Base-by-base conservation (phyloP, 1,284 basidiomycete genomes). In the Fomitopsis palustris region DNA sequence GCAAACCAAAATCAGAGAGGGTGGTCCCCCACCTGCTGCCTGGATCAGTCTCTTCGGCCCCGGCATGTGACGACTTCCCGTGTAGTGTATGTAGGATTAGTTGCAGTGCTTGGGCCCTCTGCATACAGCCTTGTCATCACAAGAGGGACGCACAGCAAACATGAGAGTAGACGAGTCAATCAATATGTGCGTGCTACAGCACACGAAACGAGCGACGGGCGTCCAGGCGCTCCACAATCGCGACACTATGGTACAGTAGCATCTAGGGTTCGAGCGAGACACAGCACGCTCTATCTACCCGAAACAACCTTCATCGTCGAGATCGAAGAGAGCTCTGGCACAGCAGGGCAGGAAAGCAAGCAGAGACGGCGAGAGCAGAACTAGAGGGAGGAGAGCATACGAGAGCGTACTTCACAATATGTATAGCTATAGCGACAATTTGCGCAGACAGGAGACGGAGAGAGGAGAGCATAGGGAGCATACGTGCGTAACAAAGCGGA, bases 1-100 rank as follows among this genome's bases (percentile, higher is more conserved):
- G 4, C 87, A 90, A 66, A 87, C 83, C 4, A 85, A 83, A 63
- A 68, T 75, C 53, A 79, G 80, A 56, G 86, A 89, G 71, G 85
- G 81, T 23, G 80, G 78, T 2, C 82, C 86, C 31, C 78, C 82
- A 16, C 81, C 86, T n/a, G 76, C 80, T 1, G 85, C 86, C 7
- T 80, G 86, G 39, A 77, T 90, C 55, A 88, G 87, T 66, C 72
- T 90, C 61, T 90, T 90, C 65, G 88, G 88, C 33, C 78, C 78
- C n/a, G 80, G 79, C 2, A 74, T 79, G 63, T 73, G 63, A 55
- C n/a, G 53, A 52, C 35, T 25, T 19, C 19, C 7, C n/a, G 35
- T 35, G 51, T 33, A 19, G 27, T 31, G n/a, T 42, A 42, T 21
- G 39, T 10, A 7, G 35, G 17, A 42, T 42, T 39, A 14, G 39